Evolutionary conservation across 2,329 filamentous ascomycete genomes (phyloP).

Genomic region (Fusarium papillatum): DNA sequence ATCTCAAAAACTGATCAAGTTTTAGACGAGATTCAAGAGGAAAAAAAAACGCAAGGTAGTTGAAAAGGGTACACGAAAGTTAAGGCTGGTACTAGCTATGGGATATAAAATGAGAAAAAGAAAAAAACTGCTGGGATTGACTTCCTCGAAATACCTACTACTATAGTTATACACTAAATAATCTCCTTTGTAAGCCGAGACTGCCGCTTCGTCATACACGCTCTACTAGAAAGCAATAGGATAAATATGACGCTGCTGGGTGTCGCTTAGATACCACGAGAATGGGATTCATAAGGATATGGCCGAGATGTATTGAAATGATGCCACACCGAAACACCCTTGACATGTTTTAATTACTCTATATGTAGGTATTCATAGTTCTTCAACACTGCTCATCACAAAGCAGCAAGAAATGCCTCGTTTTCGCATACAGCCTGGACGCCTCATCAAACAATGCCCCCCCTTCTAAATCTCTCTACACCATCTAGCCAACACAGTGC

Average conservation of each 20-base stretch:
- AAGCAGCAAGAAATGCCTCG: neutral
- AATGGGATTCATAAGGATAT: neutral
- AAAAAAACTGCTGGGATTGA: neutral
- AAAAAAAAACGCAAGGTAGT: neutral
- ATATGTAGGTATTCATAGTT: neutral
- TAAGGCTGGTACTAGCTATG: neutral
- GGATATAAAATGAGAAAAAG: neutral
- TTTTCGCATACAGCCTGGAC: neutral
- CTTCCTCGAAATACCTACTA: neutral
- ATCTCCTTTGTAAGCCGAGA: neutral
- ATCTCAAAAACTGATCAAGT: neutral
- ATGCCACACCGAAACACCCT: neutral
- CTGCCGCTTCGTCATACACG: neutral
- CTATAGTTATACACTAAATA: neutral
- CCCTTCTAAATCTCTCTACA: slow-evolving; percentile 75
- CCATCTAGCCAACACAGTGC: slow-evolving; percentile 76
- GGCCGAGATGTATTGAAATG: neutral
- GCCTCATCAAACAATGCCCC: slow-evolving; percentile 11
- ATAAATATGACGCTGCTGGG: neutral
- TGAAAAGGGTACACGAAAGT: neutral
- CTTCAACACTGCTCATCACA: neutral
- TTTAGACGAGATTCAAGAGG: neutral
- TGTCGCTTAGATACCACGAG: neutral
- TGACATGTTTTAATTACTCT: neutral
- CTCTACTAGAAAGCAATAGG: neutral